Evolutionary conservation across 257 asterid species (phyloP), one percentile per base, ranked within the genome.

Genomic region (Datura wrightii): DNA sequence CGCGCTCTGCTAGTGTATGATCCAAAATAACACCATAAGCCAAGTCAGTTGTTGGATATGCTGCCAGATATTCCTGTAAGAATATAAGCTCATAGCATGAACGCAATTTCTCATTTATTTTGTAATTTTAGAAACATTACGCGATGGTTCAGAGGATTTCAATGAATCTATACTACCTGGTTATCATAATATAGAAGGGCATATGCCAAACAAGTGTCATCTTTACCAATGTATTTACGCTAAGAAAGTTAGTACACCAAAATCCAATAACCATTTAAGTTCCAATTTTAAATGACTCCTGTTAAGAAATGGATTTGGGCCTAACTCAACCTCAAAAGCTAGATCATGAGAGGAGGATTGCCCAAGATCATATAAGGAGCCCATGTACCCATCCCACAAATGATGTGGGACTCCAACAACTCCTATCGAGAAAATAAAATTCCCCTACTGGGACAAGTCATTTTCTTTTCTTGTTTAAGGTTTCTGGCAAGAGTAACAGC

Each of bases 1-100:
- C 99, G 84, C 98, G 90, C 91, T 97, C 99, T 50, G 99, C 97
- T 54, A 97, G 95, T 54, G 99, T 97, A 92, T 97, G 99, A 79
- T 97, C 99, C 87, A 97, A 90, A 84, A 97, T 94, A 92, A 95
- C 95, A 56, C 92, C 95, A 92, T 97, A 97, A 34, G 99, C 98
- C 92, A 94, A 88, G 88, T 97, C 99, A 82, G 90, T 85, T 59
- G 99, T 93, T 76, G 92, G 86, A 85, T 83, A 89, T 83, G 93
- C 78, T 80, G 98, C 97, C 90, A 97, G 83, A 87, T 97, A 97
- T 87, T 97, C 99, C 99, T 97, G 93, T 85, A 84, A 90, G 79
- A 82, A 72, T 87, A 76, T 81, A 87, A 60, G 65, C 72, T 78
- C 48, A 86, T 74, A 89, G 82, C 79, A 89, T 44, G 63, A 70